Base-by-base conservation (phyloP, 305 asterid genomes). In the Fraxinus platypoda region DNA sequence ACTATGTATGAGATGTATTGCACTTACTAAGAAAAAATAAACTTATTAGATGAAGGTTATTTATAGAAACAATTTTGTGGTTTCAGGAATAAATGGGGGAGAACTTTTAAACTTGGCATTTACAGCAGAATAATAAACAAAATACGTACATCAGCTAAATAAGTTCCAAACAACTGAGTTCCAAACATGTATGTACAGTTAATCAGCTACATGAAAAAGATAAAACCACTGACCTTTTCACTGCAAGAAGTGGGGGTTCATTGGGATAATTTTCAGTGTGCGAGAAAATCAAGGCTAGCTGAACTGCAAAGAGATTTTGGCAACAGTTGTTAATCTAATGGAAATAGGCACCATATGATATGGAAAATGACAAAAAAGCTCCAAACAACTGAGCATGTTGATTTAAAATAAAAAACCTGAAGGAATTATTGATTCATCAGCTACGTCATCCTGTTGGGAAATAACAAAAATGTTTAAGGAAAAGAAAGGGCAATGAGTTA, bases 231-330 rank as follows among this genome's bases (percentile, higher is more conserved):
- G 88, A 92, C 99, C 97, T 94, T 87, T 80, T 87, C 82, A 93
- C 80, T 78, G 35, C 80, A 90, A 97, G 84, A 88, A 94, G 98
- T 33, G 98, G 98, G 80, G 97, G 97, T 85, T 93, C 98, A 84
- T 94, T 98, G 0, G 99, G 99, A 84, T 97, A 94, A n/a, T 87
- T 94, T 87, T 93, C 94, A 30, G 98, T 94, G 87, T 94, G 99
- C 0, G 99, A 86, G 90, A 97, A 93, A 77, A 97, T 87, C 84
- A 97, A 90, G 64, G 89, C 97, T 87, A 94, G 83, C 81, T 83
- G 89, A 87, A 91, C 98, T 96, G 92, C 87, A 82, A 71, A 43
- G 76, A 83, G 79, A 76, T 64, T 54, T 84, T 33, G 71, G 84
- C 26, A 80, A 71, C 43, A 76, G 75, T 30, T 78, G 74, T 85